phyloP scores from a whole-genome alignment of 2,329 filamentous ascomycete genomes.

The Alternaria ethzedia region DNA sequence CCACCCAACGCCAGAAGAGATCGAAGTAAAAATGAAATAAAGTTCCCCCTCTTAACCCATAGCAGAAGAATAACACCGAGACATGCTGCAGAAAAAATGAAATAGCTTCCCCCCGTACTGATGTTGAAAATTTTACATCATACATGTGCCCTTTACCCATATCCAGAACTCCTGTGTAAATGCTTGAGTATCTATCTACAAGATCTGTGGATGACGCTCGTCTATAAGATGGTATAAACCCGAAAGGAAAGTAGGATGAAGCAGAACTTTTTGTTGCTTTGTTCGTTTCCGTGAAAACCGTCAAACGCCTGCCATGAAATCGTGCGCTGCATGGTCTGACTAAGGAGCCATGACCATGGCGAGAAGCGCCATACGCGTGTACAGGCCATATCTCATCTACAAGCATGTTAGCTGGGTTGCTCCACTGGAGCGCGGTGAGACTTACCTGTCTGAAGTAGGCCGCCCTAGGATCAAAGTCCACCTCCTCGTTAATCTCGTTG shows the following conservation, averaged over 20 bases:
- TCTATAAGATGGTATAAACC: conserved; percentile 13
- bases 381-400: conserved; percentile 96
- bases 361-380: conserved; percentile 96
- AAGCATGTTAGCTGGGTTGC: conserved; percentile 51
- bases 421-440: background rate
- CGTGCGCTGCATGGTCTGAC: conserved; percentile 15
- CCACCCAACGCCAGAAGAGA: conserved; percentile 10
- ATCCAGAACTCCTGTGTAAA: conserved; percentile 11
- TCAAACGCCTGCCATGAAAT: conserved; percentile 14
- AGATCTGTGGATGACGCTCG: background rate
- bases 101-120: conserved; percentile 42
- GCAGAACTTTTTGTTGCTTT: conserved; percentile 9
- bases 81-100: conserved; percentile 36
- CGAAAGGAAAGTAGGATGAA: background rate
- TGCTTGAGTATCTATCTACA: conserved; percentile 14
- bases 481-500: conserved; percentile 90
- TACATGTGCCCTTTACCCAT: conserved; percentile 12
- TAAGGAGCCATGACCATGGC: conserved; percentile 81
- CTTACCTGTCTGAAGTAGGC: conserved; percentile 99
- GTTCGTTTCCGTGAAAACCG: conserved; percentile 18
- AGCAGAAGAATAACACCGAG: background rate
- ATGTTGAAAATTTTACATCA: conserved; percentile 27
- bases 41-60: conserved; percentile 1
- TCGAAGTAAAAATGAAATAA: conserved; percentile 16
- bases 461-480: conserved; percentile 95